Evolutionary conservation across 345 rosid genomes (phyloP).

Genomic region (Cardiospermum halicacabum): DNA sequence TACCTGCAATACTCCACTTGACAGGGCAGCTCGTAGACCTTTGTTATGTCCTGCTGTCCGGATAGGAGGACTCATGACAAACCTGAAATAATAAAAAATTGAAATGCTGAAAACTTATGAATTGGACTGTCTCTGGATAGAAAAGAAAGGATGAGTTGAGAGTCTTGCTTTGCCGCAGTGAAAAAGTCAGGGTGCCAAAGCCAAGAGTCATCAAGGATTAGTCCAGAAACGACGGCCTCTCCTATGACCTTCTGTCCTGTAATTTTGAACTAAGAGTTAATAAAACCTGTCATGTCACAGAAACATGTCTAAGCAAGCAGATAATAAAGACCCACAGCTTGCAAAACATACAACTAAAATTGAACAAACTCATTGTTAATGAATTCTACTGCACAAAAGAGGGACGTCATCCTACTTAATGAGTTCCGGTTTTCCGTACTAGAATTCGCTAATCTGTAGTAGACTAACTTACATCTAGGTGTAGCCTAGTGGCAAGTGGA

Average conservation of each 20-base stretch:
- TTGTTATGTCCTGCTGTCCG: constrained; percentile 80
- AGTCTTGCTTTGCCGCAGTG: constrained; percentile 76
- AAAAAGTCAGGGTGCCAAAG: constrained; percentile 86
- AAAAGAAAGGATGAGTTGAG: background rate
- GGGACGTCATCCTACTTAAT: background rate
- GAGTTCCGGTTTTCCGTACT: background rate
- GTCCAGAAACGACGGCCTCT: constrained; percentile 91
- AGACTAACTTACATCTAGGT: background rate
- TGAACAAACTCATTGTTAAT: background rate
- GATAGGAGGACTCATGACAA: constrained; percentile 97
- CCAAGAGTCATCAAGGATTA: constrained; percentile 79
- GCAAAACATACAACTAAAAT: background rate
- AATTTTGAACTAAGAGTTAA: constrained; percentile 20
- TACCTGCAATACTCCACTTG: constrained; percentile 92
- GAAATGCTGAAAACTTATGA: constrained; percentile 6
- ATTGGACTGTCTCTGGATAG: constrained; percentile 1
- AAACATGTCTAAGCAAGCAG: background rate
- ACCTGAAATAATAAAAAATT: constrained; percentile 43
- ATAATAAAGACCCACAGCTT: background rate
- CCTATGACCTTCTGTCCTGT: constrained; percentile 95
- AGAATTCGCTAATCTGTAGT: background rate
- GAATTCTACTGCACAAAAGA: background rate
- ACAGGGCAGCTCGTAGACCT: constrained; percentile 90
- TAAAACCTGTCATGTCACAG: background rate
- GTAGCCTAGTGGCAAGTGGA: too few species aligned